Evolutionary conservation across 23 red algal species (phyloP), one percentile per base, ranked within the genome.

Genomic region (Gracilaria vermiculophylla): DNA sequence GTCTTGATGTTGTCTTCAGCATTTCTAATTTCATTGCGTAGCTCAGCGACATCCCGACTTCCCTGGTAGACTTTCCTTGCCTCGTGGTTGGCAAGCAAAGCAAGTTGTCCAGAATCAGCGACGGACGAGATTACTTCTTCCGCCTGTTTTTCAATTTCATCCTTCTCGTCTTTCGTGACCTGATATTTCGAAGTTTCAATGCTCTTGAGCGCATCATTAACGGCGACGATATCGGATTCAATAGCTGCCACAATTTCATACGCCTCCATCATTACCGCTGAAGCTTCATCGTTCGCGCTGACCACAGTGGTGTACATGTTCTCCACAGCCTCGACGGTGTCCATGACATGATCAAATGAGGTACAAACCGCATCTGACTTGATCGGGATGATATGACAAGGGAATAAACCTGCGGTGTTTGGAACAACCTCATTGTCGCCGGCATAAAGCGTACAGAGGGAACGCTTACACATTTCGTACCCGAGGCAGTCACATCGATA

Each of bases 401-500:
- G 15, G 66, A 86, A 86, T 28, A 39, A 62, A 44, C 17, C 52
- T 7, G 39, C 58, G 23, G 5, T 44, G 28, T 64, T 74, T 19
- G 81, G 81, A 27, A 74, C 39, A 15, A 52, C 81, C n/a, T 86
- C 45, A 8, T 36, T 44, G 9, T 65, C 35, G 29, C 32, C 27
- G 11, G 28, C 20, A 19, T 86, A 70, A 16, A 65, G 29, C 0
- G 61, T 27, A 35, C 81, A 86, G 0, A 13, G 35, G 0, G 81
- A 74, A 11, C 29, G 51, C 40, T 49, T 67, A 48, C 81, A 86
- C 62, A 65, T 70, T 60, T 86, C 81, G 33, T 72, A 86, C 44
- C 62, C 81, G 0, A 86, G 44, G 28, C 81, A 86, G 44, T 86
- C 81, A 51, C 81, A 86, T 35, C 66, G 62, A 64, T 86, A 86